These are phyloP conservation scores for Dictyophora rubrovolvata DNA, from an alignment of 768 basidiomycete species.

Conservation along the genomic window DNA sequence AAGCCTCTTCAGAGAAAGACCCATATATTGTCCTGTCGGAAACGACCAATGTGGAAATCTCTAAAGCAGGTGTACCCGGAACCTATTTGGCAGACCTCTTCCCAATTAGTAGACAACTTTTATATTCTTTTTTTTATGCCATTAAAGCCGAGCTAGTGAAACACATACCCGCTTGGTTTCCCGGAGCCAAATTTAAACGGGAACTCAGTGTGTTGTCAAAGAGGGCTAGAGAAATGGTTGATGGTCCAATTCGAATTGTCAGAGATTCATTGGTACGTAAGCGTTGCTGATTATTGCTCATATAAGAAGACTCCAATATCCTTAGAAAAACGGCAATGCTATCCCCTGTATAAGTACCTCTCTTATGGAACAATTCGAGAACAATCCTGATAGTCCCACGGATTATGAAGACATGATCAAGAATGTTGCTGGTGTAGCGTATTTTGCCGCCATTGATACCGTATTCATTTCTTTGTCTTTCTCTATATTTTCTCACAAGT, in stretches of 20 bases:
- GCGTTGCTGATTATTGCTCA: not conserved
- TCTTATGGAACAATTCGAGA: not conserved
- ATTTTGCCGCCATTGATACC: not conserved
- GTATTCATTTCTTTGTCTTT: not conserved
- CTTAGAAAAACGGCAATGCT: not conserved
- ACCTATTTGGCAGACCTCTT: slow-evolving; percentile 9
- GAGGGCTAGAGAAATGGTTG: not conserved
- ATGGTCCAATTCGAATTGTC: not conserved
- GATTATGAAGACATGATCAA: not conserved
- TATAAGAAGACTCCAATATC: not conserved
- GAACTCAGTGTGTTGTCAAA: not conserved
- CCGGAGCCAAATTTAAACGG: slow-evolving; percentile 9
- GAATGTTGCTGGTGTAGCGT: not conserved
- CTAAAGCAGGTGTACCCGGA: slow-evolving; percentile 6
- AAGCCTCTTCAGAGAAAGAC: slow-evolving; percentile 9
- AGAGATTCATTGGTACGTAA: not conserved
- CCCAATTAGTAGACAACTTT: slow-evolving; percentile 2
- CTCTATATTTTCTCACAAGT: not conserved
- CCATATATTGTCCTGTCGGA: slow-evolving; percentile 12
- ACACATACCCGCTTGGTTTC: slow-evolving; percentile 14
- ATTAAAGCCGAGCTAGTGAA: slow-evolving; percentile 8
- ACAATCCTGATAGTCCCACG: not conserved
- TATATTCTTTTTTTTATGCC: not conserved
- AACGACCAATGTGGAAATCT: not conserved
- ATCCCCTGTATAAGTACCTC: not conserved